phyloP scores from a whole-genome alignment of 2,329 filamentous ascomycete species.

The Fusarium duplospermum region DNA sequence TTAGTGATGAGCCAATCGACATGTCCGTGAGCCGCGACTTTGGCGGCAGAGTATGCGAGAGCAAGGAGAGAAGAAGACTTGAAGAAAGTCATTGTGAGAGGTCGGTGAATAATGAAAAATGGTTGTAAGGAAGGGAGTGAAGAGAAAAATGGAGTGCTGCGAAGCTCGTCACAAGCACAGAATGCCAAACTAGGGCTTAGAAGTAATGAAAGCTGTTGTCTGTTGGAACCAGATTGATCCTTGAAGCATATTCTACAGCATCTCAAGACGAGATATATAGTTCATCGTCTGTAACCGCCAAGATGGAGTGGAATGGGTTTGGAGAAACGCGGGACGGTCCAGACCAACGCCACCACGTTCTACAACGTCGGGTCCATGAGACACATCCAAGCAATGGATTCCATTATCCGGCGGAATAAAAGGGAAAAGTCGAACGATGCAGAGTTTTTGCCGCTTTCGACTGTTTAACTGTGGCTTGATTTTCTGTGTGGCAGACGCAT shows the following conservation, averaged over 20 bases:
- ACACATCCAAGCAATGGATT: slow-evolving; percentile 1
- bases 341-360: slow-evolving; percentile 21
- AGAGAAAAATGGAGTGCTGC: neutral
- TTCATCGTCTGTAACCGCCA: neutral
- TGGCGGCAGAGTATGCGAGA: neutral
- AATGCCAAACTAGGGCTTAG: slow-evolving; percentile 11
- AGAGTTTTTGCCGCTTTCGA: neutral
- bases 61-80: neutral
- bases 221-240: neutral
- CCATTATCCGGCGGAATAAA: neutral
- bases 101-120: neutral
- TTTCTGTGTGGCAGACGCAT: neutral
- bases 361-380: neutral
- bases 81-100: slow-evolving; percentile 11
- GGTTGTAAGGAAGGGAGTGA: neutral
- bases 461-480: slow-evolving; percentile 2
- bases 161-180: neutral
- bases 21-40: slow-evolving; percentile 36
- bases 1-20: slow-evolving; percentile 42
- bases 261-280: neutral
- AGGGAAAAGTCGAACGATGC: neutral
- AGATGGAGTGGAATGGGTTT: slow-evolving; percentile 12
- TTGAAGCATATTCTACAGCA: neutral
- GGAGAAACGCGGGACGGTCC: slow-evolving; percentile 7
- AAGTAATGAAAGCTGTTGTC: neutral